Base-by-base conservation (phyloP, 306 rosid genomes). In the Quercus aquifolioides region DNA sequence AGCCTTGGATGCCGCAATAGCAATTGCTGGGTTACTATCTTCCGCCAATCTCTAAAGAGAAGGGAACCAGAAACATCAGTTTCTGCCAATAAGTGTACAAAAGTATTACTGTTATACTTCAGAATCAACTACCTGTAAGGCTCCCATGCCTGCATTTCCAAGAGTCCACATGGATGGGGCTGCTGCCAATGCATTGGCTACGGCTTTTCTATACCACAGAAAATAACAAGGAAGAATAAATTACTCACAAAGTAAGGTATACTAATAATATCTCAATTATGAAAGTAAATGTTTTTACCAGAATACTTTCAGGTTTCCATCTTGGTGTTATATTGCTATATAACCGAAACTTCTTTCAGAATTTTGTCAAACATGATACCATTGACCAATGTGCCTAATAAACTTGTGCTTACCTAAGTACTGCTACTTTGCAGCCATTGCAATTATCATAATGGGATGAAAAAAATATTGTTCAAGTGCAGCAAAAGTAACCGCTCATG, bases 71-170 rank as follows among this genome's bases (percentile, higher is more conserved):
- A 74, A 30, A 21, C 56, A 75, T 69, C 81, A 79, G 77, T 43
- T 54, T 79, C 20, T 26, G 60, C n/a, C 14, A 71, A 43, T 38
- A 1, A 33, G 58, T 64, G 67, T 11, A 63, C 69, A 71, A 62
- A 56, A 19, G 60, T 8, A 72, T 54, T 15, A 3, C 54, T 67
- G 30, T 12, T 11, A n/a, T 70, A 72, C 46, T 55, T 1, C 54
- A 67, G 23, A 59, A 74, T 64, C 63, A 54, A 64, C 49, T 21
- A 94, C 99, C 97, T 94, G 97, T 51, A 94, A 85, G 46, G 99
- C 99, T 75, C 99, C 99, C 99, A 94, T 92, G 83, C 97, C 99
- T 21, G 97, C 95, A 84, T 94, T 94, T 80, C 99, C 97, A 67
- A 92, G 94, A 68, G 92, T 90, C 99, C 99, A 94, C 92, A 90